Conservation (phyloP, 2,329 filamentous ascomycete genomes). For the Pseudovirgaria hyperparasitica region DNA sequence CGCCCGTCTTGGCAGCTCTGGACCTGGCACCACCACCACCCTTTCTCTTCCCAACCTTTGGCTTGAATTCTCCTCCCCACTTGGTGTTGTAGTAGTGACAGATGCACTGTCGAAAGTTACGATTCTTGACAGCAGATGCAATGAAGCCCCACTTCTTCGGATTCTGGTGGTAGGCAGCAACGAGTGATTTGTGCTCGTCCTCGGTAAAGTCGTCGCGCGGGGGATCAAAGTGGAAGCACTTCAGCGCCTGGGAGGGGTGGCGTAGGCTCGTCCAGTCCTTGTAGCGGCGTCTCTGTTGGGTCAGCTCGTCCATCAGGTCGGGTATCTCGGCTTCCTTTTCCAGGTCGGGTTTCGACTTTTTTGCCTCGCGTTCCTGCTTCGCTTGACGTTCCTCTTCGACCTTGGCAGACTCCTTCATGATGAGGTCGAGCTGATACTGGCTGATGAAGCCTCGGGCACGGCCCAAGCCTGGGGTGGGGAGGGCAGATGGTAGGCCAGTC, state of each 20-base stretch:
- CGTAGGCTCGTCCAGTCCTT: constrained; percentile 54
- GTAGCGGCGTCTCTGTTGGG: constrained; percentile 46
- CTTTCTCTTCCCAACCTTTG: constrained; percentile 42
- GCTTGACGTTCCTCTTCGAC: constrained; percentile 60
- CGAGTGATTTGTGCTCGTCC: constrained; percentile 57
- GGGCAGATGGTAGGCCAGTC: constrained; percentile 11
- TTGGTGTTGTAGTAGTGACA: constrained; percentile 78
- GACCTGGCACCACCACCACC: constrained; percentile 12
- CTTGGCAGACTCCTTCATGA: constrained; percentile 57
- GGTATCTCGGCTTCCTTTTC: constrained; percentile 68
- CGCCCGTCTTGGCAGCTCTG: constrained; percentile 30
- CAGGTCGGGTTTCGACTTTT: constrained; percentile 58
- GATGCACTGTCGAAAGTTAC: constrained; percentile 69
- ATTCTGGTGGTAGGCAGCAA: constrained; percentile 54
- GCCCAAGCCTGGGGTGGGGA: constrained; percentile 42
- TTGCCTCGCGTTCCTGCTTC: constrained; percentile 45
- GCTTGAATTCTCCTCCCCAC: constrained; percentile 62
- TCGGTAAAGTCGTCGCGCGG: constrained; percentile 63
- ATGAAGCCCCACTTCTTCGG: constrained; percentile 77
- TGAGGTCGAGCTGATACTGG: constrained; percentile 60
- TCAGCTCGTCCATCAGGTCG: constrained; percentile 50
- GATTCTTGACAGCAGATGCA: constrained; percentile 40
- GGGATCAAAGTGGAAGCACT: constrained; percentile 59
- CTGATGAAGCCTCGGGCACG: constrained; percentile 47
- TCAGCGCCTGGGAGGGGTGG: constrained; percentile 52